Percentiles rank a stretch among this genome's conserved stretches.
phyloP scores from a whole-genome alignment of 352 stramenopile species.

The Pythium apleroticum region DNA sequence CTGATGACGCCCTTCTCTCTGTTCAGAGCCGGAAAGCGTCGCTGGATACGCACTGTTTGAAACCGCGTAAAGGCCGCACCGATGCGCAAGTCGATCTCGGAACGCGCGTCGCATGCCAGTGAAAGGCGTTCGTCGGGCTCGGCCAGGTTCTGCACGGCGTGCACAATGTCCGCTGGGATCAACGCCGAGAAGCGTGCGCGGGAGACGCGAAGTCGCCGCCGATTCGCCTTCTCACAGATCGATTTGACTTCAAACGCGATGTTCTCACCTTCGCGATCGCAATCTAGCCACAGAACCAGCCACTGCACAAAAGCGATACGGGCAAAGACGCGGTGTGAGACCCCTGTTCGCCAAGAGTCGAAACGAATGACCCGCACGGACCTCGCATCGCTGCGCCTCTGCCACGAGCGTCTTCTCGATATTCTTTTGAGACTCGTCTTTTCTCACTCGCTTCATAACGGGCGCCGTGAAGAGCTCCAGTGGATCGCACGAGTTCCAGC shows the following conservation, averaged over 20 bases:
- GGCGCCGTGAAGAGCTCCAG: constrained; percentile 93
- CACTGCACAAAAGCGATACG: constrained; percentile 39
- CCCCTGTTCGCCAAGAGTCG: background rate
- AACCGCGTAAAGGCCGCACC: constrained; percentile 95
- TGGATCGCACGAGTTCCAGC: constrained; percentile 94
- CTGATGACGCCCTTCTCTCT: constrained; percentile 91
- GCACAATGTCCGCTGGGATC: constrained; percentile 89
- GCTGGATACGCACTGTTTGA: constrained; percentile 93
- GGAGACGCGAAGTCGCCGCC: constrained; percentile 64
- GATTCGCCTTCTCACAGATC: constrained; percentile 82
- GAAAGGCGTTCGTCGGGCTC: constrained; percentile 81
- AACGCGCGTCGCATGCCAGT: constrained; percentile 87
- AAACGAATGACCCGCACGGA: constrained; percentile 22
- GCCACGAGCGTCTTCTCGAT: constrained; percentile 91
- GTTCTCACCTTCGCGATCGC: constrained; percentile 99
- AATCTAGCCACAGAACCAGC: constrained; percentile 99
- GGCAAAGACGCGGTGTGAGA: background rate
- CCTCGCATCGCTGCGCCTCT: constrained; percentile 77
- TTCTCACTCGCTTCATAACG: constrained; percentile 81
- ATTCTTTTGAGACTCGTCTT: constrained; percentile 82
- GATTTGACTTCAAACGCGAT: constrained; percentile 97
- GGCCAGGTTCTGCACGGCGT: constrained; percentile 83
- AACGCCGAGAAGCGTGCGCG: constrained; percentile 93
- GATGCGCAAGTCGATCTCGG: constrained; percentile 95
- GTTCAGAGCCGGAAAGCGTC: constrained; percentile 66